Evolutionary conservation across 805 yeast species (phyloP), one percentile per base, ranked within the genome.

Genomic region (Metahyphopichia silvanorum): DNA sequence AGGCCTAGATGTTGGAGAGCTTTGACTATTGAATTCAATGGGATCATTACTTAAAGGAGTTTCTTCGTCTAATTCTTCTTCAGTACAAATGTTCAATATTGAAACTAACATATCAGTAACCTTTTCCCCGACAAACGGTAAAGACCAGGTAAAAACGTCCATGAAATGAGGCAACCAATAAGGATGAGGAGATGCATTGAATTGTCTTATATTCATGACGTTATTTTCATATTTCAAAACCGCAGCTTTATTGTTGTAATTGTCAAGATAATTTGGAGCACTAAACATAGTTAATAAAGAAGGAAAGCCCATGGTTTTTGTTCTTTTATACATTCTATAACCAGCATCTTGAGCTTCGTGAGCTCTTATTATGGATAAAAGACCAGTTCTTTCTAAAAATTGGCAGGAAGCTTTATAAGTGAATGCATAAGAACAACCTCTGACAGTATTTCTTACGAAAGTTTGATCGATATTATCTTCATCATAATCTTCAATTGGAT

Each of bases 311-410:
- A 88, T 79, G 4, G 84, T 71, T 39, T 77, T 74, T 2, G 96
- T 86, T 44, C 86, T 77, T 47, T 82, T 83, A 62, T 91, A 91
- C 86, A 93, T 93, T 54, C 96, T 69, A 60, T 89, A 91, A 22
- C 98, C 98, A 7, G 93, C 89, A 58, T 91, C 97, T 60, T 91
- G 98, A 1, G 97, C 97, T 62, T 91, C 97, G 57, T 91, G 98
- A 1, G 97, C 98, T 37, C 98, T 72, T 28, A 91, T 86, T 21
- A 91, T 76, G n/a, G 88, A 82, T 20, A 91, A 64, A 22, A 91
- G 63, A 15, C 86, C 83, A 25, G 87, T 91, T 32, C 78, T 69
- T 44, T 83, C 82, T 47, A 91, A 66, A 48, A 91, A 91, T 27
- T 75, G 75, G 48, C 93, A 82, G 3, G 82, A 75, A 0, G 97